phyloP scores from a whole-genome alignment of 192 early-diverging fungal species.

The Rhizophagus sp. region DNA sequence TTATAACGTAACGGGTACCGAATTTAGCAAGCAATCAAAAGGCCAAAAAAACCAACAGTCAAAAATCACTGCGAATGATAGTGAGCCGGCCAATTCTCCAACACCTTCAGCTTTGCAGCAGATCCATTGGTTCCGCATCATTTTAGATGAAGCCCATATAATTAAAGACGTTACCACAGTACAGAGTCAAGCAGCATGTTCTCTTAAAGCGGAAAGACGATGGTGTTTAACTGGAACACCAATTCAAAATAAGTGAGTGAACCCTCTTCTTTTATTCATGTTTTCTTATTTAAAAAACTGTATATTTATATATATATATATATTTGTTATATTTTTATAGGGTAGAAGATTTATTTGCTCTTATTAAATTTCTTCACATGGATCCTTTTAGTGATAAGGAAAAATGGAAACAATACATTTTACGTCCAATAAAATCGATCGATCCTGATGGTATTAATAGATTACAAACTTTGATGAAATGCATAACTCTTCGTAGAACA shows the following conservation, averaged over 20 bases:
- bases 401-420: slow-evolving; percentile 42
- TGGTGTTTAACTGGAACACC: slow-evolving; percentile 96
- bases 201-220: slow-evolving; percentile 65
- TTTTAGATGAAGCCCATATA: slow-evolving; percentile 93
- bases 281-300: background rate
- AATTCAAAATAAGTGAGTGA: slow-evolving; percentile 52
- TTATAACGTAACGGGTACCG: slow-evolving; percentile 49
- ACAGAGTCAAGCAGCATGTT: slow-evolving; percentile 71
- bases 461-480: slow-evolving; percentile 74
- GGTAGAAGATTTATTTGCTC: slow-evolving; percentile 84
- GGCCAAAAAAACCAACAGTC: slow-evolving; percentile 38
- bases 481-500: slow-evolving; percentile 82
- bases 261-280: background rate
- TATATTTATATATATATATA: background rate
- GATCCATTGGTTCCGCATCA: slow-evolving; percentile 82
- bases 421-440: slow-evolving; percentile 41
- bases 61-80: slow-evolving; percentile 33
- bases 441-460: slow-evolving; percentile 39
- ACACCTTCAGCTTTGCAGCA: slow-evolving; percentile 45
- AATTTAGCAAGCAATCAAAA: slow-evolving; percentile 41
- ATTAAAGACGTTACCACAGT: slow-evolving; percentile 82
- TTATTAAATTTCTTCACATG: slow-evolving; percentile 80
- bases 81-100: too few relatives aligned
- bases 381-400: slow-evolving; percentile 42
- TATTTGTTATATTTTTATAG: slow-evolving; percentile 26